Base-by-base conservation (phyloP, 2,329 filamentous ascomycete species). In the Thielaviopsis punctulata region DNA sequence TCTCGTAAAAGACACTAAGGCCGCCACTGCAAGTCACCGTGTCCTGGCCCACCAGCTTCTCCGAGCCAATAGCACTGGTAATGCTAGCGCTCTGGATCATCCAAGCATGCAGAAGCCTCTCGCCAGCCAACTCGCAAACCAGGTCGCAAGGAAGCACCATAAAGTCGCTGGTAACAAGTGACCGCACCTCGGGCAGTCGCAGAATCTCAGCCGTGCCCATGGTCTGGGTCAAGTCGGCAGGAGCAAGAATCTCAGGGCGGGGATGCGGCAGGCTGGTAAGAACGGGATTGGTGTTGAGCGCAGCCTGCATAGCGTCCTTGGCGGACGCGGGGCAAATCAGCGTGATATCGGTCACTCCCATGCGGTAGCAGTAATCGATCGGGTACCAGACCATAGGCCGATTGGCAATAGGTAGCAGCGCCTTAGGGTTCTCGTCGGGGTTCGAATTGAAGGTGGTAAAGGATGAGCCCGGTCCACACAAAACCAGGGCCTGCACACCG, bases 81-180 rank as follows among this genome's bases (percentile, higher is more conserved):
- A 90, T 71, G 36, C 82, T 84, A 15, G 79, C 82, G 48, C 87
- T 79, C 59, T 84, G 80, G 25, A 89, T 79, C 83, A 95, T 89
- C 88, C 92, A 98, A 55, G 89, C 80, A 64, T 95, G 87, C 2
- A 94, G 68, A 21, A 96, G 72, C 56, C 82, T 79, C 59, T 88
- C 84, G 12, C 88, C 89, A 2, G 84, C 82, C 15, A 96, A 70
- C 62, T 95, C 89, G 63, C 88, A 95, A 39, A 98, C 80, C 6
- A 98, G 72, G 64, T 98, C 92, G 65, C 92, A 98, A 0, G 92
- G 90, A 3, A 98, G 71, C 2, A 96, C 78, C 23, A 95, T 70
- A 62, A 98, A 96, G 66, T 98, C 87, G 12, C 80, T 79, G 51
- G 78, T 87, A 59, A 98, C 79, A 7, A 80, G 73, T n/a, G 73